Base-by-base conservation (phyloP, 768 basidiomycete genomes). In the Termitomyces eurrhizus region DNA sequence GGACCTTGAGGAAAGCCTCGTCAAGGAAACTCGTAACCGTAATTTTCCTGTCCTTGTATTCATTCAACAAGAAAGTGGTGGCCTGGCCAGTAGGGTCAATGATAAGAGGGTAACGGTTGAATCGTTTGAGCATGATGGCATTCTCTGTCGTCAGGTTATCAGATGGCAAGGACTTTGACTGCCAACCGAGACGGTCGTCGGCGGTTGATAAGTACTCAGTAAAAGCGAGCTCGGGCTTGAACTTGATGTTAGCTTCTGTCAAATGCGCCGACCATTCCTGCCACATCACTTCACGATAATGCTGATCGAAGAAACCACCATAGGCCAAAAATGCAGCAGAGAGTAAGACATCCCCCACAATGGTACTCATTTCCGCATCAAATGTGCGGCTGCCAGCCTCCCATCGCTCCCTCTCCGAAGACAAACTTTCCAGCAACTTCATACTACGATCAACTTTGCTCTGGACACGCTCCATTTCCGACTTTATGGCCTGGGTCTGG, bases 71-170 rank as follows among this genome's bases (percentile, higher is more conserved):
- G 86, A 95, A 99, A 11, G 88, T 83, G 0, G 94, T 95, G 7
- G 97, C 97, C 71, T 99, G 97, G 16, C 95, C 97, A 4, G 96
- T 97, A 5, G 97, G 97, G 71, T 99, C 97, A 67, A 99, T 93
- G 60, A 99, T 92, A 54, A 98, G 84, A 7, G 97, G 97, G 73
- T 98, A 98, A 21, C 97, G 92, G 68, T 93, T 93, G 84, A 95
- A 98, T 52, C 95, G 88, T 70, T 96, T 95, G 70, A 99, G 85
- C 94, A 98, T 98, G 74, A 98, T 95, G n/a, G 97, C 97, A 70
- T 99, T 99, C 77, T 98, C 97, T 1, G 92, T 93, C 65, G 94
- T 98, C 49, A 99, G 79, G 63, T 92, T 95, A 74, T 99, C 95
- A 6, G 93, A 88, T 1, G 97, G 97, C n/a, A 98, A 80, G 0